Conservation (phyloP, 1,284 basidiomycete species). For the Cryptococcus depauperatus region DNA sequence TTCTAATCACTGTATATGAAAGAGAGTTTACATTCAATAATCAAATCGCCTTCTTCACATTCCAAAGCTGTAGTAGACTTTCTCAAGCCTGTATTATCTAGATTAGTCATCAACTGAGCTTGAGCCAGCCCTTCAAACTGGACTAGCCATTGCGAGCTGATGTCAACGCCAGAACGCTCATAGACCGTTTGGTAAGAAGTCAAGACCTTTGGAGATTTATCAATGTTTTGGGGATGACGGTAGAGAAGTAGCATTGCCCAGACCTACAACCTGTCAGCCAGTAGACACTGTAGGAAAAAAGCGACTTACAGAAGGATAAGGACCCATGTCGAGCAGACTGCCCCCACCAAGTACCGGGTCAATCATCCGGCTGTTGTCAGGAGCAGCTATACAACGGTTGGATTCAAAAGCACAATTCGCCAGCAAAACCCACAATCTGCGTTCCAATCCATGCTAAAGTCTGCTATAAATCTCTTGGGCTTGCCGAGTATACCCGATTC, state of each 20-base stretch:
- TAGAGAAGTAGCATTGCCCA: slow-evolving; percentile 76
- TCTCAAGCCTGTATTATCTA: slow-evolving; percentile 18
- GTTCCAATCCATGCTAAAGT: slow-evolving; percentile 64
- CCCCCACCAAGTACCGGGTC: slow-evolving; percentile 72
- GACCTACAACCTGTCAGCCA: slow-evolving; percentile 37
- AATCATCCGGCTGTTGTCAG: slow-evolving; percentile 55
- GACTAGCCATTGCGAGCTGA: slow-evolving; percentile 65
- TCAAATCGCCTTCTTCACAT: slow-evolving; percentile 36
- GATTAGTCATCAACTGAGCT: slow-evolving; percentile 28
- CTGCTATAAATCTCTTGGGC: slow-evolving; percentile 51
- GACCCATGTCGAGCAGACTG: slow-evolving; percentile 72
- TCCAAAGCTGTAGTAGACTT: slow-evolving; percentile 27
- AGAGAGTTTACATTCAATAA: slow-evolving; percentile 29
- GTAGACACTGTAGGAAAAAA: neutral
- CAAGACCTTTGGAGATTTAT: slow-evolving; percentile 49
- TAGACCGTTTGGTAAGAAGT: slow-evolving; percentile 46
- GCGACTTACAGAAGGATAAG: slow-evolving; percentile 58
- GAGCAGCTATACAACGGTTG: neutral
- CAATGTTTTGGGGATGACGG: slow-evolving; percentile 62
- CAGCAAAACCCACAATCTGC: slow-evolving; percentile 56
- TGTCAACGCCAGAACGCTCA: slow-evolving; percentile 70
- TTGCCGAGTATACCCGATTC: slow-evolving; percentile 41
- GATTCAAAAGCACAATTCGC: neutral
- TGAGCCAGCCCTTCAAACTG: slow-evolving; percentile 52
- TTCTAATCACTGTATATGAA: neutral